Percentiles rank a stretch among this genome's conserved stretches.
These are phyloP conservation scores for Ramaria rubella DNA, from an alignment of 768 basidiomycete species.

Conservation along the genomic window DNA sequence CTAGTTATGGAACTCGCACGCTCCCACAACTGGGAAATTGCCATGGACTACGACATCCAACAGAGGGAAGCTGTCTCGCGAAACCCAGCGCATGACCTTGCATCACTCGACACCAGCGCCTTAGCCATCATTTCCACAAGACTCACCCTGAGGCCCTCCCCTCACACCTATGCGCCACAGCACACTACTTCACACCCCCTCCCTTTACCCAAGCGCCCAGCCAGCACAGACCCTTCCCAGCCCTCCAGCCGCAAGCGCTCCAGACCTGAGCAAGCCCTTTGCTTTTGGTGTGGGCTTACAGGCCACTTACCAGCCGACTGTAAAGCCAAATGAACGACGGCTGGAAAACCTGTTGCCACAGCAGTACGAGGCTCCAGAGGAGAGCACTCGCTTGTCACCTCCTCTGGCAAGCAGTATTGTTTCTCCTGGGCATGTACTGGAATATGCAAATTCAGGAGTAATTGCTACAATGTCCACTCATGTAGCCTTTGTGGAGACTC, in stretches of 20 bases:
- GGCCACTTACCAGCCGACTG: too few species aligned
- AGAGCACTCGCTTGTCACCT: conserved; percentile 17
- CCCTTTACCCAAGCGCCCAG: background rate
- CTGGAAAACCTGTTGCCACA: background rate
- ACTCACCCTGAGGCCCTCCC: background rate
- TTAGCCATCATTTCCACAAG: background rate
- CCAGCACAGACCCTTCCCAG: too few species aligned
- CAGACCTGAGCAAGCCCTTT: too few species aligned
- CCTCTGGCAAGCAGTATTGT: conserved; percentile 21
- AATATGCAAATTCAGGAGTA: conserved; percentile 19
- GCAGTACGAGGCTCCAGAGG: background rate
- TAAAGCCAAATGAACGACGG: background rate
- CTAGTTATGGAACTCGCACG: background rate
- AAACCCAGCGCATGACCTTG: background rate
- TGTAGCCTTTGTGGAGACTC: conserved; percentile 26
- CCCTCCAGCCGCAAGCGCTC: background rate
- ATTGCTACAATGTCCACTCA: conserved; percentile 19
- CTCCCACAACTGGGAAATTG: too few species aligned
- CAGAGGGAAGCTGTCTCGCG: background rate
- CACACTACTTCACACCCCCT: background rate
- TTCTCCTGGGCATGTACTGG: conserved; percentile 21
- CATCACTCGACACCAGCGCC: background rate
- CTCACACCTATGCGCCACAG: background rate
- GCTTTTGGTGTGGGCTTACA: too few species aligned
- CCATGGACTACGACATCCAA: background rate